Conservation (phyloP, 2,329 filamentous ascomycete species). For the Trichoderma brevicompactum region DNA sequence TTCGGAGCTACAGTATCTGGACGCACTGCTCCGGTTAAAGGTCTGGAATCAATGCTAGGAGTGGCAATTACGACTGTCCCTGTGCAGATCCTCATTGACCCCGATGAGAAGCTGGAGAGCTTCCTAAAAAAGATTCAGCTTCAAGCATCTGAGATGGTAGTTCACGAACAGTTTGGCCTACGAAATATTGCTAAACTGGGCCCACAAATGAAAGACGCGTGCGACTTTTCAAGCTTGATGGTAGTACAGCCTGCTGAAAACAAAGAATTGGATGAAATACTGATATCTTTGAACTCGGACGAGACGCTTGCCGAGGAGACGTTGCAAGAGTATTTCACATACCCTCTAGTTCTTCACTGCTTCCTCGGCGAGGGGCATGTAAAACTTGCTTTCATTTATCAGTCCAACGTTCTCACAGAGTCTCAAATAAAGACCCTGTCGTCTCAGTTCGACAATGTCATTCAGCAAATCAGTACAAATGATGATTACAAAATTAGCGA, state of each 20-base stretch:
- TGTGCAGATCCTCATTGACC: slow-evolving; percentile 4
- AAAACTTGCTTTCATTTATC: slow-evolving; percentile 12
- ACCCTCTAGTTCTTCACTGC: slow-evolving; percentile 19
- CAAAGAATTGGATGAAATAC: not conserved
- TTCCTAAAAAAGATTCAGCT: slow-evolving; percentile 14
- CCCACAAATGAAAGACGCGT: slow-evolving; percentile 27
- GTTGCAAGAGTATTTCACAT: slow-evolving; percentile 21
- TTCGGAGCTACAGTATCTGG: slow-evolving; percentile 27
- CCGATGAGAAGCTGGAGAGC: not conserved
- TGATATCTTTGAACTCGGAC: not conserved
- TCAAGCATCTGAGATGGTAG: slow-evolving; percentile 19
- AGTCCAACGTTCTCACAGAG: not conserved
- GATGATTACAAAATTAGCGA: not conserved
- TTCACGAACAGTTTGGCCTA: slow-evolving; percentile 18
- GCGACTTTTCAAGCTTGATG: slow-evolving; percentile 27
- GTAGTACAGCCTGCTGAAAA: slow-evolving; percentile 27
- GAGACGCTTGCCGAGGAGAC: not conserved
- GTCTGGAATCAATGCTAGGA: slow-evolving; percentile 10
- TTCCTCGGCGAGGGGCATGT: slow-evolving; percentile 3
- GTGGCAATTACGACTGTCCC: slow-evolving; percentile 21
- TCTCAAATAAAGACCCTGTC: not conserved
- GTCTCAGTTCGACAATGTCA: slow-evolving; percentile 19
- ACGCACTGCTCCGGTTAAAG: slow-evolving; percentile 11
- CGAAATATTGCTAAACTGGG: slow-evolving; percentile 21
- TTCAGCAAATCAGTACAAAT: slow-evolving; percentile 2